These are phyloP conservation scores for Aureobasidium pullulans DNA, from an alignment of 2,329 filamentous ascomycete species.

Conservation along the genomic window DNA sequence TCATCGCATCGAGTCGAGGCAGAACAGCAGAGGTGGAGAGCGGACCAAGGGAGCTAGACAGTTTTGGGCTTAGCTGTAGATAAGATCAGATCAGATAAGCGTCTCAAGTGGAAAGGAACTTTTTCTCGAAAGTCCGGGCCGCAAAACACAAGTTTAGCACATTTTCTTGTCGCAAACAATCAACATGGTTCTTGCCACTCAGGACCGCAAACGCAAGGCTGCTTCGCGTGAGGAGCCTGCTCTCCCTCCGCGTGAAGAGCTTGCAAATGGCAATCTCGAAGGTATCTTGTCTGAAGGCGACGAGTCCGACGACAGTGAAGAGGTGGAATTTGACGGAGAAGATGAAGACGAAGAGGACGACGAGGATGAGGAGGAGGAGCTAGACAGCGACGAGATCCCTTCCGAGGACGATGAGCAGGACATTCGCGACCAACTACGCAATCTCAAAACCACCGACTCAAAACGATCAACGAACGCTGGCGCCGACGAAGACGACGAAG, in stretches of 20 bases:
- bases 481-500: slow-evolving; percentile 19
- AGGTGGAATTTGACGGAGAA: slow-evolving; percentile 26
- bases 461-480: slow-evolving; percentile 16
- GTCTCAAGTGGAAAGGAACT: background rate
- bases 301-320: slow-evolving; percentile 19
- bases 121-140: slow-evolving; percentile 4
- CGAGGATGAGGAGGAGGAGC: slow-evolving; percentile 29
- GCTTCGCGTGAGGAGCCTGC: slow-evolving; percentile 6
- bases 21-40: too few species aligned
- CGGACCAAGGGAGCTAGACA: background rate
- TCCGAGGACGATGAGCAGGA: slow-evolving; percentile 34
- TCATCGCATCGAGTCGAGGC: too few species aligned
- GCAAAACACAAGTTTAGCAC: background rate
- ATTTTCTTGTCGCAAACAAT: slow-evolving; percentile 10
- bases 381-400: slow-evolving; percentile 34
- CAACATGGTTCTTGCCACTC: slow-evolving; percentile 14
- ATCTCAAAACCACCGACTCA: slow-evolving; percentile 28
- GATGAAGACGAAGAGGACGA: slow-evolving; percentile 26
- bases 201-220: slow-evolving; percentile 16
- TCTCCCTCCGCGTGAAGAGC: slow-evolving; percentile 8
- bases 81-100: slow-evolving; percentile 7
- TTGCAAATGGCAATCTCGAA: slow-evolving; percentile 16
- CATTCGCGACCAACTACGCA: slow-evolving; percentile 38
- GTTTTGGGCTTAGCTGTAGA: background rate
- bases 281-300: slow-evolving; percentile 16